Percentiles rank a stretch among this genome's conserved stretches.
Conservation (phyloP, 2,329 filamentous ascomycete genomes). For the Aaosphaeria pasadenensis region DNA sequence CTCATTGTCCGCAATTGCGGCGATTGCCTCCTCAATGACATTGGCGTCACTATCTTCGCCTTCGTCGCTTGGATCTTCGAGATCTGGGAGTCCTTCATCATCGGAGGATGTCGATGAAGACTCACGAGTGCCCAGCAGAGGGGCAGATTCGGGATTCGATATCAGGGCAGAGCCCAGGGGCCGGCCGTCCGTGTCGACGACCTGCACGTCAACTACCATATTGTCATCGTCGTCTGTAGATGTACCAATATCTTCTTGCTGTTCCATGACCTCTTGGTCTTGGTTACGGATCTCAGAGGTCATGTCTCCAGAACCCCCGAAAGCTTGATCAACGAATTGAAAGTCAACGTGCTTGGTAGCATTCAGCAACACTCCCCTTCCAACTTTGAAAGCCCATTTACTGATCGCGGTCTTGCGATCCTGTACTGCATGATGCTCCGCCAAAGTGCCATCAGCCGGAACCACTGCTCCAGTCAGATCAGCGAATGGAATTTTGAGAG, state of each 20-base stretch:
- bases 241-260: constrained; percentile 48
- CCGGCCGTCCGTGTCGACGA: constrained; percentile 10
- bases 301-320: constrained; percentile 56
- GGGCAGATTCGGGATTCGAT: background rate
- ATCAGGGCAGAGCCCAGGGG: background rate
- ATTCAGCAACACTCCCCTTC: constrained; percentile 57
- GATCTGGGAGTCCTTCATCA: background rate
- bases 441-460: constrained; percentile 13
- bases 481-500: constrained; percentile 52
- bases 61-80: constrained; percentile 20
- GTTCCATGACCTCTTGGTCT: constrained; percentile 38
- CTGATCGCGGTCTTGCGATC: constrained; percentile 42
- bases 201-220: constrained; percentile 33
- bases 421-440: constrained; percentile 34
- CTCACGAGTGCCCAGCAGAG: background rate
- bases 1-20: constrained; percentile 22
- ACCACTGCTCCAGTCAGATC: constrained; percentile 45
- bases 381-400: constrained; percentile 61
- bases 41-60: constrained; percentile 32
- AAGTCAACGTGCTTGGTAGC: constrained; percentile 56
- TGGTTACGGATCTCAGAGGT: constrained; percentile 38
- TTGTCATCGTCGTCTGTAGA: constrained; percentile 48
- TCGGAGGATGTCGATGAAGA: background rate
- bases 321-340: constrained; percentile 57
- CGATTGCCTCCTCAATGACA: constrained; percentile 5